Conservation (phyloP, 176 grass and related monocot species). For the Canna indica region DNA sequence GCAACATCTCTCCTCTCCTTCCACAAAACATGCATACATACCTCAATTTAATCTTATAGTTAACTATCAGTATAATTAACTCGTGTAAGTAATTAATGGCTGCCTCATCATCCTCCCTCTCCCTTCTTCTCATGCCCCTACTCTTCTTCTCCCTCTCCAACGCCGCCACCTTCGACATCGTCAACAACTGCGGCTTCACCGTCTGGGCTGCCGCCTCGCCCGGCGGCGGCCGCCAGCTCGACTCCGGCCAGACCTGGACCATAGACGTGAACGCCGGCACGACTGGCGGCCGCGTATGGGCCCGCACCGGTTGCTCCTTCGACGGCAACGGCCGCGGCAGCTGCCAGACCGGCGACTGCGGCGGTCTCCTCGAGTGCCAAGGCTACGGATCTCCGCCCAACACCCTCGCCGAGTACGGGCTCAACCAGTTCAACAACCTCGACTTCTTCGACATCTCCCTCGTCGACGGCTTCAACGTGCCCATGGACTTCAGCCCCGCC, state of each 20-base stretch:
- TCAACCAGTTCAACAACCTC: slow-evolving; percentile 8
- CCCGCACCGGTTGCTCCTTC: slow-evolving; percentile 49
- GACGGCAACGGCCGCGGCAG: slow-evolving; percentile 28
- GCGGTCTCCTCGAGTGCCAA: slow-evolving; percentile 29
- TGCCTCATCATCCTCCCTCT: not conserved
- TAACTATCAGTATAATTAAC: too few species aligned
- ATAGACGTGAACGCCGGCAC: not conserved
- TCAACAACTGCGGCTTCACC: not conserved
- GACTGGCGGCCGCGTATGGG: slow-evolving; percentile 27
- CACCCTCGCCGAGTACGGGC: slow-evolving; percentile 37
- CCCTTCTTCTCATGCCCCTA: not conserved
- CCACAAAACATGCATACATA: too few species aligned
- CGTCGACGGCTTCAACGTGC: slow-evolving; percentile 56
- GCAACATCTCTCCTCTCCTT: too few species aligned
- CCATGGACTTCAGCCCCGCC: slow-evolving; percentile 31
- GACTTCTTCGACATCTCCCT: slow-evolving; percentile 65
- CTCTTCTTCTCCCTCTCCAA: not conserved
- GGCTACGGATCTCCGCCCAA: slow-evolving; percentile 24
- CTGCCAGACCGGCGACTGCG: slow-evolving; percentile 48
- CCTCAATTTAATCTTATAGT: too few species aligned
- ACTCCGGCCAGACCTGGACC: not conserved
- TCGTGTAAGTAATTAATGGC: too few species aligned
- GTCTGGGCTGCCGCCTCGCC: not conserved
- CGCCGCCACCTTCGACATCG: not conserved
- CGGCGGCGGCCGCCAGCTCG: not conserved